Base-by-base conservation (phyloP, 1,139 yeast species). In the Suzukiozyma palmioleophila region DNA sequence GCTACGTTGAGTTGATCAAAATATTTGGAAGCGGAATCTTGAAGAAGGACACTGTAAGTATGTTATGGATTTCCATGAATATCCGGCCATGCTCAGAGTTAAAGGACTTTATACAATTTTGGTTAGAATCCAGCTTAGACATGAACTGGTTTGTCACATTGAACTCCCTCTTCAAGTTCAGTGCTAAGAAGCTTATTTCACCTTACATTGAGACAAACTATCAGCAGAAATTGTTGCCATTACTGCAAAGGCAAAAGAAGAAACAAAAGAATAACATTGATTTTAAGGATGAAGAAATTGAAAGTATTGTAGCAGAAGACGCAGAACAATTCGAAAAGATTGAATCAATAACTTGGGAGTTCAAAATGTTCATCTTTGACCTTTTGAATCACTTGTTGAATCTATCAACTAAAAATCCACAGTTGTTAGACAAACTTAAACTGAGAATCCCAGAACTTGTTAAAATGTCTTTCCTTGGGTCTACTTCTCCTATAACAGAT, bases 381-480 rank as follows among this genome's bases (percentile, higher is more conserved):
- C 62, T 86, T 44, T 57, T 90, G 38, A 73, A 73, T 32, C 68
- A 71, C 33, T 61, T 85, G 32, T 59, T 86, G 13, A 45, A 50
- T 0, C 61, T 66, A 39, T 69, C 82, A 2, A 56, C 59, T 14
- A 59, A 64, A 15, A 72, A 73, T 41, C 55, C 66, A 0, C 59
- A 60, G 24, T 51, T 81, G 9, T 60, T 69, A 14, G 60, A 62
- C 1, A 67, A 55, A 29, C 57, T 86, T 27, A 67, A 77, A 6
- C 57, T 69, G 0, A 75, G 72, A 41, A 74, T 88, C 8, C 79
- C 85, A 16, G 95, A 86, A 29, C 62, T 90, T 32, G 83, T 90
- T 26, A 82, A 84, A 47, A 70, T 89, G n/a, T 82, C 96, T 1
- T 89, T 88, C 52, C 72, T 85, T 15, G 90, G 96, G 0, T 81